Conservation (phyloP, 176 grass and related monocot genomes). For the Cenchrus purpureus region DNA sequence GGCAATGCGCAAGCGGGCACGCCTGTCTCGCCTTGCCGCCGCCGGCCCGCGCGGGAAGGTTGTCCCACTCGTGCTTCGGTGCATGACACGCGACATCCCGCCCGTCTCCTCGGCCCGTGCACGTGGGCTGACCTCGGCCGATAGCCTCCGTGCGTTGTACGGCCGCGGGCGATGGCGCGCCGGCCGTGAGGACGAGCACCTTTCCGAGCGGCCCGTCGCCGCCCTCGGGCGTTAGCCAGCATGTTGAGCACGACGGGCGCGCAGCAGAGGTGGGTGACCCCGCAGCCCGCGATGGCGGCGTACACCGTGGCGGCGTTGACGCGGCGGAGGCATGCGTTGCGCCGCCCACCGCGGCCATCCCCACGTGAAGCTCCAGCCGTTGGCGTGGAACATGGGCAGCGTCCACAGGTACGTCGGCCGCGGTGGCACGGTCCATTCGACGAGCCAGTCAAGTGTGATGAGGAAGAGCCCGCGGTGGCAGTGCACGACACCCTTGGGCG, state of each 20-base stretch:
- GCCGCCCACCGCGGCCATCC: slow-evolving; percentile 73
- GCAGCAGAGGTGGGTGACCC: slow-evolving; percentile 77
- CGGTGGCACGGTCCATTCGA: slow-evolving; percentile 56
- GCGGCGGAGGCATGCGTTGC: slow-evolving; percentile 83
- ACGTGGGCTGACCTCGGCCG: slow-evolving; percentile 71
- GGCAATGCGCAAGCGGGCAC: slow-evolving; percentile 53
- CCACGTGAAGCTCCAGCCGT: slow-evolving; percentile 92
- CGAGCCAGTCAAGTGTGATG: slow-evolving; percentile 53
- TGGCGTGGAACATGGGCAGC: slow-evolving; percentile 91
- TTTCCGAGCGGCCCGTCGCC: slow-evolving; percentile 45
- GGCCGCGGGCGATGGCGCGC: slow-evolving; percentile 67
- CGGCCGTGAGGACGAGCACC: slow-evolving; percentile 71
- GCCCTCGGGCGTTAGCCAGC: slow-evolving; percentile 66
- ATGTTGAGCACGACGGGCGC: slow-evolving; percentile 93
- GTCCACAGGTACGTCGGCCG: slow-evolving; percentile 85
- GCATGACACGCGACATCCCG: slow-evolving; percentile 61
- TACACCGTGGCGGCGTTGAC: slow-evolving; percentile 56
- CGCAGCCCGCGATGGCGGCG: slow-evolving; percentile 44
- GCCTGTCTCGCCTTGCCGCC: slow-evolving; percentile 72
- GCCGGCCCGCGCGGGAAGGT: slow-evolving; percentile 42
- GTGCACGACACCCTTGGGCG: slow-evolving; percentile 87
- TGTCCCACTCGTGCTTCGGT: slow-evolving; percentile 75
- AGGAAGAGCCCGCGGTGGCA: slow-evolving; percentile 81
- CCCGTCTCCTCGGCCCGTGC: slow-evolving; percentile 79
- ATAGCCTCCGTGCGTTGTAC: slow-evolving; percentile 64